These are phyloP conservation scores for Micractinium conductrix DNA, from an alignment of 139 green algal species.

Conservation along the genomic window DNA sequence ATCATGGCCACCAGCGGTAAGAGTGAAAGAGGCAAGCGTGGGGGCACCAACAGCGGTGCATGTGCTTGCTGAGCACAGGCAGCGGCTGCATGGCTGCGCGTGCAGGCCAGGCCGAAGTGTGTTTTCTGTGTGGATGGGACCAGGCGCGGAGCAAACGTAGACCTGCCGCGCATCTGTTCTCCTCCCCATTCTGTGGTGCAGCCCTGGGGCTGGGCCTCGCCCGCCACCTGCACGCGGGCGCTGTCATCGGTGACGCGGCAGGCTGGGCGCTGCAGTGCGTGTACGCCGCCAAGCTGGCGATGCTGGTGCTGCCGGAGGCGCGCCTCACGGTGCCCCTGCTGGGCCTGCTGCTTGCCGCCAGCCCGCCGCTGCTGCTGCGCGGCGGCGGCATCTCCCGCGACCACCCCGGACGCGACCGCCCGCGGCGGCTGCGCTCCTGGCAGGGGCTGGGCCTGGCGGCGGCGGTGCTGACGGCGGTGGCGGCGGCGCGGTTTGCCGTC, in stretches of 20 bases:
- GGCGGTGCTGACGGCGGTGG: conserved; percentile 62
- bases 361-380: conserved; percentile 63
- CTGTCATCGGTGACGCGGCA: conserved; percentile 10
- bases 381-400: neutral
- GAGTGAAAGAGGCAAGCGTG: neutral
- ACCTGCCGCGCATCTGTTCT: no score
- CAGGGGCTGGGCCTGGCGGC: conserved; percentile 64
- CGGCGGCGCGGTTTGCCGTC: conserved; percentile 80
- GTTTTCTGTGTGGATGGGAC: no score
- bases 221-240: conserved; percentile 26
- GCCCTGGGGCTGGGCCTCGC: conserved; percentile 69
- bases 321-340: conserved; percentile 50
- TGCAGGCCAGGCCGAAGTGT: no score
- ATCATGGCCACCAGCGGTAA: conserved; percentile 83
- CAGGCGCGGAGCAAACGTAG: no score
- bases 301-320: conserved; percentile 86
- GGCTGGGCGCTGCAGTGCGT: conserved; percentile 68
- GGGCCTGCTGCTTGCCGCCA: conserved; percentile 55
- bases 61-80: neutral
- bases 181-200: no score
- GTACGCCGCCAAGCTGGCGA: conserved; percentile 86
- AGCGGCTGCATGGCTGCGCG: no score
- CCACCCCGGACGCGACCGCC: conserved; percentile 8
- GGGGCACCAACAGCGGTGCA: neutral
- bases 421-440: conserved; percentile 53